phyloP scores from a whole-genome alignment of 768 basidiomycete genomes.

The Xerocomellus dryophilus region DNA sequence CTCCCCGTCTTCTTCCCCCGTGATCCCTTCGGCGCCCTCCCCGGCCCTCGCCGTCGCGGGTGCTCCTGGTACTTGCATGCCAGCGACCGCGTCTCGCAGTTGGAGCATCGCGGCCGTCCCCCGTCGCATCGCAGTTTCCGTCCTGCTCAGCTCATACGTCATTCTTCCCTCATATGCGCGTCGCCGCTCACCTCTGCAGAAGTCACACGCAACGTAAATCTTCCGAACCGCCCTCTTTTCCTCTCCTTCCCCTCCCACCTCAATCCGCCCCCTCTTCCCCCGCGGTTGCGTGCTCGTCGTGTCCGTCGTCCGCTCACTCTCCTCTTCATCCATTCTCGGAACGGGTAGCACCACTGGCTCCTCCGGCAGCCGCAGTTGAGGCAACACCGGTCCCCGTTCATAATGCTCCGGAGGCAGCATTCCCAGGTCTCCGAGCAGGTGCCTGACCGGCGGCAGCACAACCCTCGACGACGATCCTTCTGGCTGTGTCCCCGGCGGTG shows the following conservation, averaged over 20 bases:
- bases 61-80: slow-evolving; percentile 53
- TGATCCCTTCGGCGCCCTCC: slow-evolving; percentile 65
- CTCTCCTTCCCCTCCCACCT: slow-evolving; percentile 13
- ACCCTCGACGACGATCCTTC: slow-evolving; percentile 24
- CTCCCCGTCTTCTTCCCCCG: slow-evolving; percentile 42
- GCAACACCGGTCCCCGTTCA: slow-evolving; percentile 24
- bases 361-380: slow-evolving; percentile 30
- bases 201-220: slow-evolving; percentile 63
- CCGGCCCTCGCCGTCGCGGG: slow-evolving; percentile 65
- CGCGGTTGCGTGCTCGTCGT: slow-evolving; percentile 4
- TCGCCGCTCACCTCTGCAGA: slow-evolving; percentile 62
- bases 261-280: slow-evolving; percentile 20
- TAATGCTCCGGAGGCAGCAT: slow-evolving; percentile 16
- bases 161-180: background rate
- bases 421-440: slow-evolving; percentile 25
- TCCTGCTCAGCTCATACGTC: slow-evolving; percentile 36
- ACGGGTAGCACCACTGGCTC: slow-evolving; percentile 2
- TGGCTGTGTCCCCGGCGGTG: slow-evolving; percentile 5
- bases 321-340: slow-evolving; percentile 10
- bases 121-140: slow-evolving; percentile 79
- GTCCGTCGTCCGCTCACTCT: slow-evolving; percentile 12
- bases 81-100: slow-evolving; percentile 54
- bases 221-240: slow-evolving; percentile 28
- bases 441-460: slow-evolving; percentile 29
- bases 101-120: slow-evolving; percentile 55